Conservation (phyloP, 1,139 yeast species). For the Sugiyamaella japonica region DNA sequence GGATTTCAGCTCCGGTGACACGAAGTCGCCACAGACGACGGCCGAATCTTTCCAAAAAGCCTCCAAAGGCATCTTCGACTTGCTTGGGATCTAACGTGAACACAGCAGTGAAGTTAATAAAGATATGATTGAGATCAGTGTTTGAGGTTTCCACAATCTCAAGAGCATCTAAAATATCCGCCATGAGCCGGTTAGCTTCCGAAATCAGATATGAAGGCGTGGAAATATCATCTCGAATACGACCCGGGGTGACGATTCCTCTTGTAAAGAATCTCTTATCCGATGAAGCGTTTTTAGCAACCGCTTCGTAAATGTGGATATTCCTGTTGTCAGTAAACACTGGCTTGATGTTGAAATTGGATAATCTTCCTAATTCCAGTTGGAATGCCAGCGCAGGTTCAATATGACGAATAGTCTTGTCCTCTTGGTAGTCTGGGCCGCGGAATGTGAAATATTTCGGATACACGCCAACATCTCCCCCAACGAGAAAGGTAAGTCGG, state of each 20-base stretch:
- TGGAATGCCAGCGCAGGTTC: slow-evolving; percentile 99
- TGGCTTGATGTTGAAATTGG: slow-evolving; percentile 92
- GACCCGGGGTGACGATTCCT: slow-evolving; percentile 96
- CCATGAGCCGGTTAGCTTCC: slow-evolving; percentile 93
- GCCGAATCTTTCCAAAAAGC: slow-evolving; percentile 96
- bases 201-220: slow-evolving; percentile 92
- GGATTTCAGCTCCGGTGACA: slow-evolving; percentile 94
- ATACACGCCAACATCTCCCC: slow-evolving; percentile 78
- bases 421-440: slow-evolving; percentile 73
- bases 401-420: slow-evolving; percentile 91
- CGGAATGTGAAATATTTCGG: slow-evolving; percentile 96
- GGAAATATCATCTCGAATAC: slow-evolving; percentile 86
- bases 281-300: slow-evolving; percentile 88
- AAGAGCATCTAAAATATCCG: slow-evolving; percentile 90
- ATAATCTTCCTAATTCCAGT: slow-evolving; percentile 88
- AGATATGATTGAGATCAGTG: slow-evolving; percentile 94
- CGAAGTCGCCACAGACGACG: slow-evolving; percentile 95
- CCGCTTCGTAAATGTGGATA: slow-evolving; percentile 95
- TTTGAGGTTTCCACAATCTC: slow-evolving; percentile 93
- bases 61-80: slow-evolving; percentile 96
- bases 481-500: slow-evolving; percentile 88
- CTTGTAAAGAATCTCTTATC: slow-evolving; percentile 96
- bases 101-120: slow-evolving; percentile 92
- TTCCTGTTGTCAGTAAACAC: slow-evolving; percentile 96
- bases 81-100: slow-evolving; percentile 93